A percentile compares a stretch with the other conserved stretches of the same genome.
Evolutionary conservation across 2,329 filamentous ascomycete species (phyloP).

Genomic region (Sarocladiaceae sp.): DNA sequence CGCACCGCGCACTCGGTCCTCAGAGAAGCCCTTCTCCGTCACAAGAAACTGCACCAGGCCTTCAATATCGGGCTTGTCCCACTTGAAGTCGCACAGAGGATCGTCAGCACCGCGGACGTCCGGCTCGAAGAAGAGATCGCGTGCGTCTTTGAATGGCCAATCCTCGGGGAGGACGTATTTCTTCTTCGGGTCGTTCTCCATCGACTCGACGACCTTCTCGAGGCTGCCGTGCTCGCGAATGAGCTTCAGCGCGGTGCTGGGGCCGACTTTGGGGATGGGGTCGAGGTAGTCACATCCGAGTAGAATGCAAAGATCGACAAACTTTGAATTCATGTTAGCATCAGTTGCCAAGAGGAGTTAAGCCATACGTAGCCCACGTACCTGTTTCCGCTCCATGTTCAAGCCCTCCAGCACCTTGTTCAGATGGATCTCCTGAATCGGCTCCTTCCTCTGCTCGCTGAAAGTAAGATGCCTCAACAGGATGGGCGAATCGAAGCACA

Average conservation of each 20-base stretch:
- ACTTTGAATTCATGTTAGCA: slow-evolving; percentile 44
- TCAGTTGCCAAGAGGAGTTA: neutral
- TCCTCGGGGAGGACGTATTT: slow-evolving; percentile 89
- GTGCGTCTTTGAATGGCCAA: slow-evolving; percentile 91
- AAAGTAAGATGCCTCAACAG: slow-evolving; percentile 90
- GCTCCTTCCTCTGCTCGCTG: slow-evolving; percentile 94
- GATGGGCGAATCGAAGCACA: slow-evolving; percentile 91
- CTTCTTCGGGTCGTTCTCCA: slow-evolving; percentile 68
- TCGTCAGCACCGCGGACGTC: slow-evolving; percentile 81
- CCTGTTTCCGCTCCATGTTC: slow-evolving; percentile 80
- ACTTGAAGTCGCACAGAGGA: slow-evolving; percentile 91
- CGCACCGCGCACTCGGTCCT: slow-evolving; percentile 80
- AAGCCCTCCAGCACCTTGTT: slow-evolving; percentile 82
- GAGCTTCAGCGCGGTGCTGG: slow-evolving; percentile 83
- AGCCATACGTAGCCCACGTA: slow-evolving; percentile 29
- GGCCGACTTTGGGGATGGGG: slow-evolving; percentile 89
- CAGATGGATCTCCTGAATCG: slow-evolving; percentile 90
- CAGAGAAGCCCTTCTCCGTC: slow-evolving; percentile 91
- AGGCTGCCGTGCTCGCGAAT: slow-evolving; percentile 87
- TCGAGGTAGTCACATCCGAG: slow-evolving; percentile 98
- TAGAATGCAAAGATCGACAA: slow-evolving; percentile 95
- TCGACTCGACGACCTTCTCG: slow-evolving; percentile 77
- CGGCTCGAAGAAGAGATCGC: slow-evolving; percentile 84
- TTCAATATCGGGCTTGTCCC: slow-evolving; percentile 88
- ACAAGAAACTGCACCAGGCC: slow-evolving; percentile 87